Conservation (phyloP, 2,329 filamentous ascomycete genomes). For the Stachybotrys chartarum region DNA sequence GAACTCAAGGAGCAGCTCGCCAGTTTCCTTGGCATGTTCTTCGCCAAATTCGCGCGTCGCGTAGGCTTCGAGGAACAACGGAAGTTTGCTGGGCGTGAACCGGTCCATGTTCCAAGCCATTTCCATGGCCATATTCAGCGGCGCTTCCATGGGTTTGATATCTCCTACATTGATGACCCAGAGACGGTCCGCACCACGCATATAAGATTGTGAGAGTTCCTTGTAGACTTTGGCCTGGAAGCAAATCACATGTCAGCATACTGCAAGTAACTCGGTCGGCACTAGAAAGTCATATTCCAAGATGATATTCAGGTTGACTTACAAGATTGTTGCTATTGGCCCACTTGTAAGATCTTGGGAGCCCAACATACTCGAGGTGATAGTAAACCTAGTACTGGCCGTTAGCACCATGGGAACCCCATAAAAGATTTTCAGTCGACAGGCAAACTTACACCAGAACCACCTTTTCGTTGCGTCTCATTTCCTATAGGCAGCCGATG, state of each 20-base stretch:
- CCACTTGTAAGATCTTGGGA: constrained; percentile 31
- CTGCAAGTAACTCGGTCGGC: too few species aligned
- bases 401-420: background rate
- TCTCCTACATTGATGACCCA: constrained; percentile 62
- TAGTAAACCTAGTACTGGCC: constrained; percentile 35
- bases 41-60: background rate
- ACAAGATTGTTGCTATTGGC: constrained; percentile 49
- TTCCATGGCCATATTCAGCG: constrained; percentile 49
- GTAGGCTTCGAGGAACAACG: constrained; percentile 6
- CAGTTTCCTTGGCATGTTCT: constrained; percentile 7
- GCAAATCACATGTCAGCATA: constrained; percentile 3
- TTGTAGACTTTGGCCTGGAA: constrained; percentile 23
- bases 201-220: constrained; percentile 41
- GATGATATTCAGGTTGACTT: constrained; percentile 17
- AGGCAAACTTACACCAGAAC: constrained; percentile 38
- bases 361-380: constrained; percentile 30
- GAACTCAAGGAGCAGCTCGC: constrained; percentile 46
- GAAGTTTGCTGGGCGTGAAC: constrained; percentile 15
- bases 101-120: constrained; percentile 32
- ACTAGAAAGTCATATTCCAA: too few species aligned
- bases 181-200: constrained; percentile 48
- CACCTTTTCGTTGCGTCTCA: constrained; percentile 45
- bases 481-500: constrained; percentile 45
- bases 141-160: constrained; percentile 52
- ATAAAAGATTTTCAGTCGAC: too few species aligned